Evolutionary conservation across 129 eudicot species (phyloP).

Genomic region (Logfia minima): DNA sequence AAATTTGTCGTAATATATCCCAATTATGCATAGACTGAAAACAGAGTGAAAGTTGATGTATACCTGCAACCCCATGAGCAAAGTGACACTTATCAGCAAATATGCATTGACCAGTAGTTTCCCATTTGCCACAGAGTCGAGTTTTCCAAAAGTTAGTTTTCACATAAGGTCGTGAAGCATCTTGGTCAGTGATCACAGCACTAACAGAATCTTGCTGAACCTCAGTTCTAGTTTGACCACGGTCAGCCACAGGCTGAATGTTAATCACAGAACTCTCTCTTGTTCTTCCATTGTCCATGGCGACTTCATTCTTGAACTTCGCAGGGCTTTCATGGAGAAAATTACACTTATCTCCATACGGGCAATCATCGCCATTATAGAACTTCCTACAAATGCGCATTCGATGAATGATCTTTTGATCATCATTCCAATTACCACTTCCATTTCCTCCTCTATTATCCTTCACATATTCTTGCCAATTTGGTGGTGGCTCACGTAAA

Average conservation of each 20-base stretch:
- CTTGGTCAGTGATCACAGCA: not conserved
- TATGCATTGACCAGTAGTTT: conserved; percentile 1
- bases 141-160: not conserved
- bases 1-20: conserved; percentile 4
- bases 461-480: conserved; percentile 75
- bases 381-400: conserved; percentile 76
- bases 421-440: conserved; percentile 51
- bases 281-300: conserved; percentile 19
- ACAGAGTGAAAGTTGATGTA: not conserved
- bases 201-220: conserved; percentile 9
- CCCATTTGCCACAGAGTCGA: not conserved
- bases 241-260: conserved; percentile 48
- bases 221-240: conserved; percentile 25
- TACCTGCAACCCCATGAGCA: conserved; percentile 94
- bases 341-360: conserved; percentile 79
- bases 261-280: conserved; percentile 67
- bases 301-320: conserved; percentile 34
- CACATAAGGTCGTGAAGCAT: not conserved
- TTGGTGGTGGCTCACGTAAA: conserved; percentile 75
- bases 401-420: conserved; percentile 52
- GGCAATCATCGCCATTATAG: conserved; percentile 81
- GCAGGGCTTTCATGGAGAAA: conserved; percentile 73
- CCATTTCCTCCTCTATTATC: conserved; percentile 43
- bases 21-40: not conserved
- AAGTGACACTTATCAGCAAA: conserved; percentile 22